These are phyloP conservation scores for Lepidopterella palustris DNA, from an alignment of 495 filamentous ascomycete genomes.

Conservation along the genomic window DNA sequence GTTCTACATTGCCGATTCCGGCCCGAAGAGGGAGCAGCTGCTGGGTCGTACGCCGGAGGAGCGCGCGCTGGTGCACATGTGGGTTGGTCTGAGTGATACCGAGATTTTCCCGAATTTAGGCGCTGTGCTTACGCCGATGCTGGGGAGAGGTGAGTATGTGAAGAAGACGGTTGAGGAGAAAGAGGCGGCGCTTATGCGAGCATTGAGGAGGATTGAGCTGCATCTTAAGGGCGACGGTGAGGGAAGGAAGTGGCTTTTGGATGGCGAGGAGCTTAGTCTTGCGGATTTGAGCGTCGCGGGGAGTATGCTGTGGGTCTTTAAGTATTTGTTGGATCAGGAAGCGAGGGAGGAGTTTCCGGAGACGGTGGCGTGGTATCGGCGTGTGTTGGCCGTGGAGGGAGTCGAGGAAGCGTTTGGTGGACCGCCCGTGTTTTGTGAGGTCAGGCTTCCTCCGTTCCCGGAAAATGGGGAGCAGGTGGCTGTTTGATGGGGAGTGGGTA, in stretches of 20 bases:
- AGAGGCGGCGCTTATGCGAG: slow-evolving; percentile 33
- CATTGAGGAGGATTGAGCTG: slow-evolving; percentile 41
- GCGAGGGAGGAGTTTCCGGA: slow-evolving; percentile 44
- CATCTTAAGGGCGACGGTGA: slow-evolving; percentile 22
- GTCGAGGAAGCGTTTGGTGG: slow-evolving; percentile 47
- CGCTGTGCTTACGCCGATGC: slow-evolving; percentile 34
- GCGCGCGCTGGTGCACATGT: slow-evolving; percentile 46
- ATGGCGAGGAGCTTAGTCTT: slow-evolving; percentile 44
- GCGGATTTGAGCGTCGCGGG: slow-evolving; percentile 49
- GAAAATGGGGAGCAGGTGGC: no score
- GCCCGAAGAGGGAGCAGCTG: slow-evolving; percentile 47
- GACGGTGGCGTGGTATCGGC: slow-evolving; percentile 42
- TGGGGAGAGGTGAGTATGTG: slow-evolving; percentile 35
- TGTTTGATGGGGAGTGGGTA: no score
- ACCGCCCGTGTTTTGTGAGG: slow-evolving; percentile 41
- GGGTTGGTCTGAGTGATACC: slow-evolving; percentile 44
- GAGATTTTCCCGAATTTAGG: slow-evolving; percentile 39
- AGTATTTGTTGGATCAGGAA: slow-evolving; percentile 45
- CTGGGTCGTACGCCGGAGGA: slow-evolving; percentile 43
- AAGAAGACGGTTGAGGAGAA: slow-evolving; percentile 33
- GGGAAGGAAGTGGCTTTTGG: slow-evolving; percentile 43
- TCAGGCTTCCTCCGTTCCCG: slow-evolving; percentile 14
- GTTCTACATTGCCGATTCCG: slow-evolving; percentile 47
- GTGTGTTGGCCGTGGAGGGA: slow-evolving; percentile 40
- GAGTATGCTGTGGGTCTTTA: slow-evolving; percentile 38